A percentile compares a stretch with the other conserved stretches of the same genome.
Conservation (phyloP, 768 basidiomycete species). For the Dacryopinax primogenitus region DNA sequence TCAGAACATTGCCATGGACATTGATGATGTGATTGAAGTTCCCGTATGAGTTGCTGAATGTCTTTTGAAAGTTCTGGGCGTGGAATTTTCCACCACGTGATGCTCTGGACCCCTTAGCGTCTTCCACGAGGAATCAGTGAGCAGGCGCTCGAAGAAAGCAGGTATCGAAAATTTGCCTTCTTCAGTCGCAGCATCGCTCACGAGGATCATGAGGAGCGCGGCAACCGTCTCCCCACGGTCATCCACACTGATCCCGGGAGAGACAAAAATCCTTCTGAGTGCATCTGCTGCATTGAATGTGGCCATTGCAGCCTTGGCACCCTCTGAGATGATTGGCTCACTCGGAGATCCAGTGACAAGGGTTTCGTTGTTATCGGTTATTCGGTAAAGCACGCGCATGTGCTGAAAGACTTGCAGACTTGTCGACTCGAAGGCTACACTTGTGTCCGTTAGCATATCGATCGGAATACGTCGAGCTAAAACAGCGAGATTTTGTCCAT, state of each 20-base stretch:
- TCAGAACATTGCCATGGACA: neutral
- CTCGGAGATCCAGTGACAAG: neutral
- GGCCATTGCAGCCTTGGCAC: neutral
- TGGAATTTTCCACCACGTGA: neutral
- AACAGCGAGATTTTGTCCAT: neutral
- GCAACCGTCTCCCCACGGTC: neutral
- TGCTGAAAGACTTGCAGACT: neutral
- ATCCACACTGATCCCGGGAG: neutral
- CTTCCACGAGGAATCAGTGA: neutral
- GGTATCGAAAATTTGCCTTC: neutral
- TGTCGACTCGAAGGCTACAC: neutral
- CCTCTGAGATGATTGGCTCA: neutral
- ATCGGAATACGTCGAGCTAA: neutral
- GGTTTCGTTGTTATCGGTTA: neutral
- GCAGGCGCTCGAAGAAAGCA: neutral
- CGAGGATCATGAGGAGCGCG: neutral
- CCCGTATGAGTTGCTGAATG: neutral
- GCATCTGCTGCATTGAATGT: neutral
- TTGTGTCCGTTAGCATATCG: neutral
- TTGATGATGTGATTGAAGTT: neutral
- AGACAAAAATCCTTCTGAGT: neutral
- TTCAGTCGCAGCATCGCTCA: neutral
- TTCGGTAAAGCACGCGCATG: neutral
- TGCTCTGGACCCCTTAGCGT: neutral
- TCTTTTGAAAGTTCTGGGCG: neutral